Conservation (phyloP, 2,329 filamentous ascomycete species). For the Cryphonectria parasitica region DNA sequence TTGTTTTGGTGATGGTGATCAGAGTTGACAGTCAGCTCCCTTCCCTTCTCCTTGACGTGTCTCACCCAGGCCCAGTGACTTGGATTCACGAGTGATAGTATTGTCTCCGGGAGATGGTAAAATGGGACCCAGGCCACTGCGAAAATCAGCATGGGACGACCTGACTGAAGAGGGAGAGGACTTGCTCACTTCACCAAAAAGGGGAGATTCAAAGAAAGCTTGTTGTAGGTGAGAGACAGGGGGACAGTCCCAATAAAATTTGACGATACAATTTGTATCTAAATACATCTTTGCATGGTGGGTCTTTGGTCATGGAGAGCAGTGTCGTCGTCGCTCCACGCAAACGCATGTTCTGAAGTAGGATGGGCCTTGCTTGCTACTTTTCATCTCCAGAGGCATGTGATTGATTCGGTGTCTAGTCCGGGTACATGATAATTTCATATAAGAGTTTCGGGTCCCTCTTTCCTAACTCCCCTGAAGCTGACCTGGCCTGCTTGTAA, state of each 20-base stretch:
- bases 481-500: neutral
- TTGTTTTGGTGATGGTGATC: neutral
- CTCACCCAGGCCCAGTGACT: neutral
- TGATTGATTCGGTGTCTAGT: too few relatives aligned
- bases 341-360: neutral
- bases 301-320: neutral
- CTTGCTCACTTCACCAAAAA: neutral
- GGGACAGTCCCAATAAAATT: neutral
- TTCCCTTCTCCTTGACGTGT: neutral
- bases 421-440: neutral
- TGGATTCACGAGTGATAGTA: neutral
- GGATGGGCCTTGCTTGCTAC: neutral
- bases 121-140: neutral
- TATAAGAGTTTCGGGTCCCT: neutral
- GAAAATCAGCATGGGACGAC: neutral
- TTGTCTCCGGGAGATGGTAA: neutral
- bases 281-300: neutral
- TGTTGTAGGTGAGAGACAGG: neutral
- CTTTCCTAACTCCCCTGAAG: neutral
- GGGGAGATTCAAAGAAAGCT: neutral
- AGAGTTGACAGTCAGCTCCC: neutral
- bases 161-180: neutral
- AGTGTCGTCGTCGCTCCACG: neutral
- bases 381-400: neutral
- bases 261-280: neutral